Evolutionary conservation across 164 flowering plant genomes (phyloP).

Genomic region (Aristolochia californica): DNA sequence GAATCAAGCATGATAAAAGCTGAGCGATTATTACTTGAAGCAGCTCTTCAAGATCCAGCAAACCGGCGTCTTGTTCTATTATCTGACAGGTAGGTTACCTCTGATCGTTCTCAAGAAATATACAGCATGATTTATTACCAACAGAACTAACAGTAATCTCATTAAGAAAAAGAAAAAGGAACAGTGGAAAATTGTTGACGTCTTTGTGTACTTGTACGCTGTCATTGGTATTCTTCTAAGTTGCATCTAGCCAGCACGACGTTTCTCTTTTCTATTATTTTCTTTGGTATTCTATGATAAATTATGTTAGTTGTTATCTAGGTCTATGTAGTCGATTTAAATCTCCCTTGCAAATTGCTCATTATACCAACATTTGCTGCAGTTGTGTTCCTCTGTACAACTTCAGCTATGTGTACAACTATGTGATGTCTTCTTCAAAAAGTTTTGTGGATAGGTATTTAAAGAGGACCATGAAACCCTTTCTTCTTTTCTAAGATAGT

Average conservation of each 20-base stretch:
- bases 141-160: not conserved
- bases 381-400: constrained; percentile 94
- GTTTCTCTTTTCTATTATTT: not conserved
- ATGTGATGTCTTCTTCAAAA: constrained; percentile 66
- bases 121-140: not conserved
- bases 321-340: not conserved
- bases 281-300: too few relatives aligned
- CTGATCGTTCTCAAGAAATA: not conserved
- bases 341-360: not conserved
- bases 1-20: constrained; percentile 88
- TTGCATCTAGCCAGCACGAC: not conserved
- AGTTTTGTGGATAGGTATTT: constrained; percentile 94
- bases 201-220: too few relatives aligned
- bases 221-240: not conserved
- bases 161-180: not conserved
- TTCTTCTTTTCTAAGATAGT: too few relatives aligned
- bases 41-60: constrained; percentile 77
- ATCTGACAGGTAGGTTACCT: constrained; percentile 64
- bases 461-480: too few relatives aligned
- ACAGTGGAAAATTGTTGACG: not conserved
- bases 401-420: constrained; percentile 77
- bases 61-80: constrained; percentile 89
- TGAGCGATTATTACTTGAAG: constrained; percentile 60
- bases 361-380: constrained; percentile 20
- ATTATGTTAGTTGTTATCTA: not conserved